Base-by-base conservation (phyloP, 140 eudicot genomes). In the Senecio squalidus region DNA sequence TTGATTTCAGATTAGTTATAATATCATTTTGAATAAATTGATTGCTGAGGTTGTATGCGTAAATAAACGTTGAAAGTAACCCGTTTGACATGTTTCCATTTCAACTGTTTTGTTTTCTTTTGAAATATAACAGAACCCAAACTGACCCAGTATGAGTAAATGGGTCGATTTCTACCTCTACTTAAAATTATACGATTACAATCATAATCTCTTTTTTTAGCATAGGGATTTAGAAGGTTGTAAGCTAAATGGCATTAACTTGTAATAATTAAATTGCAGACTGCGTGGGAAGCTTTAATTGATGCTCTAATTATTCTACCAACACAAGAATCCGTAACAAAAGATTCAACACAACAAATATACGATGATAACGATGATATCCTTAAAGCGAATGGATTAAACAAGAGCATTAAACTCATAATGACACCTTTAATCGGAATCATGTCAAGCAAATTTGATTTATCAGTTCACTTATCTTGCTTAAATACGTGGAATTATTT, bases 371-470 rank as follows among this genome's bases (percentile, higher is more conserved):
- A 30, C 29, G 29, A 68, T 45, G 52, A 53, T 24, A 25, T 57
- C 30, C 18, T 36, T 75, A 82, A 82, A 74, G 75, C 58, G 13
- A 72, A 66, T 39, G 69, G 68, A 66, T 63, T 60, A 62, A 48
- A 31, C 10, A 90, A 78, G 63, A 80, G 81, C 52, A 55, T 74
- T 46, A 90, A 80, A 77, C 97, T 90, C 66, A 78, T 90, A 60
- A 86, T 90, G 95, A 82, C 88, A 39, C 97, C 97, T n/a, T 63
- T 90, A 34, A 67, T 70, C 21, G 91, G 95, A 67, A 73, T 83
- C 60, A 76, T 90, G 67, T 78, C 95, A 62, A 76, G 77, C 67
- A 86, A 80, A 68, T 79, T 82, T 29, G 89, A 80, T 60, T 51
- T 65, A 43, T 78, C 94, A 9, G 85, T 90, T 66, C 85, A 76